Conservation (phyloP, 257 asterid species). For the Gardenia jasminoides region DNA sequence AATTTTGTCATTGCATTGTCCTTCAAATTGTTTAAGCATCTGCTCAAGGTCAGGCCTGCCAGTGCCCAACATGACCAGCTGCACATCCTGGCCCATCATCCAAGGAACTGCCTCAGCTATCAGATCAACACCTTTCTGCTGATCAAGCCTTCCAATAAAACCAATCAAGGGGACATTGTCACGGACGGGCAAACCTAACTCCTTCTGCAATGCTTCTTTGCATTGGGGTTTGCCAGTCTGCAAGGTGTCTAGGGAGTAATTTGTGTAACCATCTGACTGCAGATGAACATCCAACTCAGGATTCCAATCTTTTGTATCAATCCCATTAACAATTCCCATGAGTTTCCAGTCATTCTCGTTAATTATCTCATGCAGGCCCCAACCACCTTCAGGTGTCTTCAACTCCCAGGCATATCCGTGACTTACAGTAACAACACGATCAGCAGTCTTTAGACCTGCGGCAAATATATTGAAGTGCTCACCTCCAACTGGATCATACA, state of each 20-base stretch:
- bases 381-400: constrained; percentile 86
- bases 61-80: constrained; percentile 86
- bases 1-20: constrained; percentile 48
- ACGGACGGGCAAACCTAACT: constrained; percentile 69
- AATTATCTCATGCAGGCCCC: constrained; percentile 88
- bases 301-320: constrained; percentile 88
- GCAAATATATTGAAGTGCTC: constrained; percentile 94
- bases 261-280: constrained; percentile 66
- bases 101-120: constrained; percentile 91
- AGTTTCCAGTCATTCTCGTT: constrained; percentile 80
- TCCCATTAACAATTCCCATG: constrained; percentile 84
- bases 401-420: constrained; percentile 90
- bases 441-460: constrained; percentile 86
- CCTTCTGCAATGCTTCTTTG: constrained; percentile 87
- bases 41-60: constrained; percentile 80
- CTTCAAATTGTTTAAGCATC: constrained; percentile 72
- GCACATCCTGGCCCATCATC: constrained; percentile 85
- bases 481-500: constrained; percentile 90
- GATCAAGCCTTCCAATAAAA: constrained; percentile 90
- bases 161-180: constrained; percentile 69
- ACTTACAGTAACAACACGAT: constrained; percentile 85
- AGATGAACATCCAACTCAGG: constrained; percentile 74
- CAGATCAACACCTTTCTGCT: constrained; percentile 87
- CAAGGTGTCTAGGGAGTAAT: constrained; percentile 81
- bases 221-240: constrained; percentile 66